These are phyloP conservation scores for Leptographium radiaticola DNA, from an alignment of 2,329 filamentous ascomycete species.

Conservation along the genomic window DNA sequence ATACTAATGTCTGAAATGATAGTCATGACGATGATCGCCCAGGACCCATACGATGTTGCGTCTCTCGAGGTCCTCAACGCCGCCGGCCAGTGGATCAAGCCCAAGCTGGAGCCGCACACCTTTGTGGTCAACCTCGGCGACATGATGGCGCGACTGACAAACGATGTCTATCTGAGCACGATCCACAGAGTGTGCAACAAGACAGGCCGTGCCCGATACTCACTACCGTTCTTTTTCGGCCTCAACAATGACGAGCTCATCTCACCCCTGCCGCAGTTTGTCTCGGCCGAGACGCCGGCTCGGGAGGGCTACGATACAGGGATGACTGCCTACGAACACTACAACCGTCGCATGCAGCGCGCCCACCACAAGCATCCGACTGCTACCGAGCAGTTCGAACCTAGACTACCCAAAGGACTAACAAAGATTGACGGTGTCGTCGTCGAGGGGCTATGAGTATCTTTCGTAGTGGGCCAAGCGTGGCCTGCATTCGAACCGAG, in stretches of 20 bases:
- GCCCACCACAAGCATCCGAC: slow-evolving; percentile 5
- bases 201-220: background rate
- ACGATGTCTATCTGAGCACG: slow-evolving; percentile 3
- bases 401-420: slow-evolving; percentile 1
- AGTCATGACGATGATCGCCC: slow-evolving; percentile 4
- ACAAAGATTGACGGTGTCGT: background rate
- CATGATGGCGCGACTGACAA: slow-evolving; percentile 5
- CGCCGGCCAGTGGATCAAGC: slow-evolving; percentile 2
- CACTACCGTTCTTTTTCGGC: slow-evolving; percentile 1
- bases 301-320: background rate
- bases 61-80: slow-evolving; percentile 6
- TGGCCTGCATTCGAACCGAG: too few species aligned
- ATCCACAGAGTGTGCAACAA: slow-evolving; percentile 6
- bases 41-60: background rate
- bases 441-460: too few species aligned
- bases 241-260: slow-evolving; percentile 4
- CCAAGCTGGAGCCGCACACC: background rate
- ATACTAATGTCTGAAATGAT: too few species aligned
- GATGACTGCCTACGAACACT: slow-evolving; percentile 3
- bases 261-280: slow-evolving; percentile 1
- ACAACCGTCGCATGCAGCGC: slow-evolving; percentile 1
- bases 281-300: background rate
- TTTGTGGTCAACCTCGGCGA: slow-evolving; percentile 7
- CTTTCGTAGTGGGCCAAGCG: too few species aligned
- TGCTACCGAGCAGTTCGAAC: background rate